phyloP scores from a whole-genome alignment of 495 filamentous ascomycete species.

The Neurospora terricola region DNA sequence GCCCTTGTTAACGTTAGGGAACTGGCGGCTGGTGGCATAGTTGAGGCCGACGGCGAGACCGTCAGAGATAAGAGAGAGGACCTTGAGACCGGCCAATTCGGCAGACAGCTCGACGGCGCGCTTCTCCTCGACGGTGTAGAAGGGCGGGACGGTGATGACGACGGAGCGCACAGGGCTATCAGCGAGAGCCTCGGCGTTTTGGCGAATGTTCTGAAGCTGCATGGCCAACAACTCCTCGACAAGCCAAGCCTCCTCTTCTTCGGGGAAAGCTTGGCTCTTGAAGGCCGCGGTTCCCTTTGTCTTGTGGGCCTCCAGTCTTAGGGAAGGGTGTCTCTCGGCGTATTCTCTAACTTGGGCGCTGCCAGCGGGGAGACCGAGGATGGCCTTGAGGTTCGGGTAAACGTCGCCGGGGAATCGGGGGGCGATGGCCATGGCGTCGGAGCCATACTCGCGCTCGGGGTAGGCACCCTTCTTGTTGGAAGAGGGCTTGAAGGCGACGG shows the following conservation, averaged over 20 bases:
- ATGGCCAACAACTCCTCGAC: constrained; percentile 95
- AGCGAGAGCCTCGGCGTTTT: constrained; percentile 76
- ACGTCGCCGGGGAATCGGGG: constrained; percentile 86
- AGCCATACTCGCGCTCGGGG: constrained; percentile 86
- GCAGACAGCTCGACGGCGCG: constrained; percentile 72
- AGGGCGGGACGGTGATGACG: constrained; percentile 87
- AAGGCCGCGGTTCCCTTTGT: constrained; percentile 65
- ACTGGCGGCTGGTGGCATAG: constrained; percentile 84
- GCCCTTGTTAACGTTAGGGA: constrained; percentile 73
- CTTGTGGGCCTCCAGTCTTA: constrained; percentile 45
- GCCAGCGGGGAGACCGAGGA: constrained; percentile 63
- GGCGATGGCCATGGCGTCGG: constrained; percentile 78
- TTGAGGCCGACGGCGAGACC: constrained; percentile 89
- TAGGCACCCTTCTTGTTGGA: constrained; percentile 50
- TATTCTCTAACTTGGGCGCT: constrained; percentile 58
- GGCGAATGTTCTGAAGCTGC: constrained; percentile 81
- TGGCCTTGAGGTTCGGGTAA: constrained; percentile 82
- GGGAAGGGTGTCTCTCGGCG: constrained; percentile 57
- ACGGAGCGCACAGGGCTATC: constrained; percentile 66
- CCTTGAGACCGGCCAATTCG: constrained; percentile 75
- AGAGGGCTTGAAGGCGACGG: constrained; percentile 85
- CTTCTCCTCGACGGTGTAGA: constrained; percentile 84
- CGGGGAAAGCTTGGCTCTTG: constrained; percentile 58
- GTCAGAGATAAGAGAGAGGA: constrained; percentile 78
- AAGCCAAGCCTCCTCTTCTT: constrained; percentile 61